Evolutionary conservation across 345 rosid genomes (phyloP).

Genomic region (Draba incana): DNA sequence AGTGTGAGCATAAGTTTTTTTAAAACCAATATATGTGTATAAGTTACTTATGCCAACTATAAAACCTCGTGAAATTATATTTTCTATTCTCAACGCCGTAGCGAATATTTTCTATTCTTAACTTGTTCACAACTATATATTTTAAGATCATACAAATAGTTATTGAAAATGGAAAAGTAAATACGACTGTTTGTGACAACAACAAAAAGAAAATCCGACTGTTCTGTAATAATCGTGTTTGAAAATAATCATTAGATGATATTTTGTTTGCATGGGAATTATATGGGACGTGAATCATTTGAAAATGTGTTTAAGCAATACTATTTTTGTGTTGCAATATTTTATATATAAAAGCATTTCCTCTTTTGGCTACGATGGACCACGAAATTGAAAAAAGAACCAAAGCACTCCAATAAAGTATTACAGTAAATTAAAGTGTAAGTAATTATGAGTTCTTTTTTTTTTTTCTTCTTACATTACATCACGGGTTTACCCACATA

Average conservation of each 20-base stretch:
- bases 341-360: slow-evolving; percentile 35
- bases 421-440: slow-evolving; percentile 44
- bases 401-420: slow-evolving; percentile 40
- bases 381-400: slow-evolving; percentile 31
- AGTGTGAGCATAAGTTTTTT: too few relatives aligned
- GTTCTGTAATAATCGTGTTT: slow-evolving; percentile 42
- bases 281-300: slow-evolving; percentile 36
- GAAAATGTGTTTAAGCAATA: slow-evolving; percentile 21
- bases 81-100: neutral
- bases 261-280: slow-evolving; percentile 42
- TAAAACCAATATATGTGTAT: neutral
- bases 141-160: slow-evolving; percentile 8
- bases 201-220: slow-evolving; percentile 6
- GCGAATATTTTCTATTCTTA: neutral
- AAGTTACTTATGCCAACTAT: neutral
- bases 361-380: slow-evolving; percentile 43
- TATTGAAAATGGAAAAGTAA: slow-evolving; percentile 31
- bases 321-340: neutral
- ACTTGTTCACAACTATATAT: slow-evolving; percentile 4
- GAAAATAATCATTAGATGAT: slow-evolving; percentile 30
- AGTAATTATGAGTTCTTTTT: slow-evolving; percentile 30
- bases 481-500: slow-evolving; percentile 25
- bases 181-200: too few relatives aligned
- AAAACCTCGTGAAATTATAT: slow-evolving; percentile 2
- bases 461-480: slow-evolving; percentile 12